These are phyloP conservation scores for Microsporum canis DNA, from an alignment of 2,329 filamentous ascomycete species.

Conservation along the genomic window DNA sequence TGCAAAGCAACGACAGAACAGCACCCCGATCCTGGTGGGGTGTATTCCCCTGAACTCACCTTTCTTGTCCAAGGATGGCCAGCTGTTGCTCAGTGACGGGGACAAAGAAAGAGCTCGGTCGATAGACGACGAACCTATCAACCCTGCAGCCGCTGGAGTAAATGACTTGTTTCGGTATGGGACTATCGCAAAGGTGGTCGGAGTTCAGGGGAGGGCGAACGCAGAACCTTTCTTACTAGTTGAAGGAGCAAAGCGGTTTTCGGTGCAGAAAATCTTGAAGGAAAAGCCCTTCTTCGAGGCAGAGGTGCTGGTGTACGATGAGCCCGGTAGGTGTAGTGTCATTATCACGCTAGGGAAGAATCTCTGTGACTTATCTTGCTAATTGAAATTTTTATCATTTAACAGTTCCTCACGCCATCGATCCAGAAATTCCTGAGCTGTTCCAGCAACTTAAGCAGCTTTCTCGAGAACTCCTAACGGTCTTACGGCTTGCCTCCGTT, in stretches of 20 bases:
- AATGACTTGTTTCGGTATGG: conserved; percentile 73
- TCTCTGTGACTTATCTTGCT: neutral
- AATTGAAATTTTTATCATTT: neutral
- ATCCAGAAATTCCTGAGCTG: conserved; percentile 54
- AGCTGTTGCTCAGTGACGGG: conserved; percentile 59
- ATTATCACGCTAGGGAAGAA: neutral
- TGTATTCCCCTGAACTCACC: conserved; percentile 78
- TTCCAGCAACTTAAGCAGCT: conserved; percentile 75
- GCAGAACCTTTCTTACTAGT: conserved; percentile 75
- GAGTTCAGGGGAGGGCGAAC: conserved; percentile 62
- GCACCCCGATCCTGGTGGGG: conserved; percentile 62
- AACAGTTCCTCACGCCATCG: conserved; percentile 36
- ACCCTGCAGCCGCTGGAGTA: conserved; percentile 50
- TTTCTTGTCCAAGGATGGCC: conserved; percentile 60
- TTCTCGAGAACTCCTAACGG: conserved; percentile 73
- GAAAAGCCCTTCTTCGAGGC: conserved; percentile 81
- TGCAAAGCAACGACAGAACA: conserved; percentile 47
- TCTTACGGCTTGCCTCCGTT: conserved; percentile 75
- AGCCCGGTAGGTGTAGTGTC: conserved; percentile 46
- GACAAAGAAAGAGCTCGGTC: conserved; percentile 40
- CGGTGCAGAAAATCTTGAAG: conserved; percentile 60
- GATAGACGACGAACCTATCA: conserved; percentile 39
- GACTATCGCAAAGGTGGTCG: conserved; percentile 66
- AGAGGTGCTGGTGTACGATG: conserved; percentile 59
- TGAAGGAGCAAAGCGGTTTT: conserved; percentile 69